A percentile compares a stretch with the other conserved stretches of the same genome.
Conservation (phyloP, 768 basidiomycete genomes). For the Rhodocollybia butyracea region DNA sequence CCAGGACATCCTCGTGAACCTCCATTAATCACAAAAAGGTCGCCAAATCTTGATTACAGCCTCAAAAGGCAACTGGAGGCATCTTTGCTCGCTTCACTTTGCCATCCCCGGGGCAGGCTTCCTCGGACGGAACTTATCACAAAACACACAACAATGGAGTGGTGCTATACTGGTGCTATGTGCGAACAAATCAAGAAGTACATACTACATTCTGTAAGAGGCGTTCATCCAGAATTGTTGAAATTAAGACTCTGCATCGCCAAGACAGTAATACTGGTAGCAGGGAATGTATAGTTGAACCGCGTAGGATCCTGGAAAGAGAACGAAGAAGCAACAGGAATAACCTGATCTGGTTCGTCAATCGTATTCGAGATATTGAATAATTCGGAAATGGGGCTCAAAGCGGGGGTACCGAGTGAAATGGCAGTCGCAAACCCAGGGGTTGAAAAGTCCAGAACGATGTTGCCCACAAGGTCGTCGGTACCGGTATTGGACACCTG, state of each 20-base stretch:
- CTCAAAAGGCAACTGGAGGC: too few species aligned
- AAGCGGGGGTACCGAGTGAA: constrained; percentile 23
- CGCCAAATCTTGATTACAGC: too few species aligned
- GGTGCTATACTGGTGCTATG: too few species aligned
- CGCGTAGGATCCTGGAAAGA: constrained; percentile 25
- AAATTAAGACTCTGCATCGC: constrained; percentile 13
- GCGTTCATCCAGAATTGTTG: too few species aligned
- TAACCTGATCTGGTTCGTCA: constrained; percentile 27
- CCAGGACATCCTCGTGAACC: too few species aligned
- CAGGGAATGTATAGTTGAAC: constrained; percentile 32
- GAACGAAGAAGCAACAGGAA: constrained; percentile 24
- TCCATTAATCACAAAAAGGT: too few species aligned
- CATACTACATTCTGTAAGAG: too few species aligned
- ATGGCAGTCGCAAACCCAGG: constrained; percentile 21
- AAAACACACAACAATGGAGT: too few species aligned
- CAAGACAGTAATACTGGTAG: constrained; percentile 29
- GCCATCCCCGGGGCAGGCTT: too few species aligned
- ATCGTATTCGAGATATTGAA: constrained; percentile 32
- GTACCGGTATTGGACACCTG: constrained; percentile 30
- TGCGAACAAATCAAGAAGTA: too few species aligned
- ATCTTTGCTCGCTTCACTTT: too few species aligned
- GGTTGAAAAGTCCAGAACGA: constrained; percentile 26
- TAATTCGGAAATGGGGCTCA: constrained; percentile 28
- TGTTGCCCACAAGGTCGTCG: constrained; percentile 27
- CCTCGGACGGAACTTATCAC: too few species aligned